Conservation (phyloP, 805 yeast species). For the Cyberlindnera misumaiensis region DNA sequence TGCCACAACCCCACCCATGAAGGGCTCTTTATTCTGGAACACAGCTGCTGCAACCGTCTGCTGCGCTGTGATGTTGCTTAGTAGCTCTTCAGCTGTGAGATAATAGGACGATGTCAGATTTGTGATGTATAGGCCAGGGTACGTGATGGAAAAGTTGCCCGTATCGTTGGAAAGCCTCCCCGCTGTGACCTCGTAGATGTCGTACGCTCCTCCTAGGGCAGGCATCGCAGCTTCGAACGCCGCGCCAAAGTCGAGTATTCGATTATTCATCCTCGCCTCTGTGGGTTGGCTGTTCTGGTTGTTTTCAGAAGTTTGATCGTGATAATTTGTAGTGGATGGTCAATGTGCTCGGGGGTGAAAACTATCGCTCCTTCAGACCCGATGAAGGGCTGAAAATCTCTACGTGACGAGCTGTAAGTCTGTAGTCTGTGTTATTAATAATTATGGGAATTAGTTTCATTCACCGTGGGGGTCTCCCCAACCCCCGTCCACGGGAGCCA, state of each 20-base stretch:
- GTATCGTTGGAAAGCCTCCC: constrained; percentile 5
- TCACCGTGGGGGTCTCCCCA: too few relatives aligned
- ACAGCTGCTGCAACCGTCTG: neutral
- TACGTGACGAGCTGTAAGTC: too few relatives aligned
- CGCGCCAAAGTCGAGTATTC: neutral
- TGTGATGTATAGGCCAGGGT: constrained; percentile 40
- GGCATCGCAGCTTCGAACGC: constrained; percentile 7
- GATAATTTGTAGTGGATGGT: too few relatives aligned
- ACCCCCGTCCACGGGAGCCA: constrained; percentile 2
- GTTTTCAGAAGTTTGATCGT: too few relatives aligned
- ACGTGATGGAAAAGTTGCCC: constrained; percentile 9
- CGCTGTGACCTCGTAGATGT: constrained; percentile 19
- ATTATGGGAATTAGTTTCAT: too few relatives aligned
- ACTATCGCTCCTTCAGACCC: too few relatives aligned
- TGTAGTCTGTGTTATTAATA: too few relatives aligned
- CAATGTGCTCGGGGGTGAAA: too few relatives aligned
- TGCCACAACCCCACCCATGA: constrained; percentile 32
- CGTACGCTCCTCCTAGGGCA: constrained; percentile 7
- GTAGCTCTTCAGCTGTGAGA: constrained; percentile 4
- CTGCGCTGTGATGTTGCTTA: constrained; percentile 6
- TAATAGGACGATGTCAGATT: constrained; percentile 31
- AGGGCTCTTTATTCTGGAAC: constrained; percentile 26
- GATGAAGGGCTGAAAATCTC: too few relatives aligned
- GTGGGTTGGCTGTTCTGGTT: too few relatives aligned
- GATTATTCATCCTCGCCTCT: too few relatives aligned